These are phyloP conservation scores for Hypsizygus marmoreus DNA, from an alignment of 768 basidiomycete species.

Conservation along the genomic window DNA sequence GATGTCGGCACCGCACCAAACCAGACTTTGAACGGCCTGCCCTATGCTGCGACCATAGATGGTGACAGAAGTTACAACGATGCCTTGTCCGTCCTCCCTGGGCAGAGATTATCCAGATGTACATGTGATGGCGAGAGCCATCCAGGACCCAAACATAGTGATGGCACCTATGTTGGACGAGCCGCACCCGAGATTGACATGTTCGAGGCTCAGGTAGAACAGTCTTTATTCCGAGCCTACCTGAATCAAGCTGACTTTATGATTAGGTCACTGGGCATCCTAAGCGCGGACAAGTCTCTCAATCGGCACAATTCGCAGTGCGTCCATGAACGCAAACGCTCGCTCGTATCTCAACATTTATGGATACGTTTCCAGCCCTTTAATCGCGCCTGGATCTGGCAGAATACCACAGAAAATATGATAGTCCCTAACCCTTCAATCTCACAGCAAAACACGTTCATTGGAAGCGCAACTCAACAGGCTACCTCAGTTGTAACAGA, in stretches of 20 bases:
- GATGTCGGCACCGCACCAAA: conserved; percentile 81
- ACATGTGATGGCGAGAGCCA: conserved; percentile 79
- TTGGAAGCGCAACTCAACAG: conserved; percentile 74
- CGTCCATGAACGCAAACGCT: conserved; percentile 21
- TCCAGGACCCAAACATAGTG: conserved; percentile 71
- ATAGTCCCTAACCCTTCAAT: conserved; percentile 54
- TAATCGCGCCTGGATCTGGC: conserved; percentile 68
- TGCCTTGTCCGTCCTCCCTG: conserved; percentile 67
- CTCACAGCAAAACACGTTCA: conserved; percentile 61
- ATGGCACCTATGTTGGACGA: conserved; percentile 77
- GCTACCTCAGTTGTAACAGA: conserved; percentile 71
- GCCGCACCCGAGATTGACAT: conserved; percentile 87
- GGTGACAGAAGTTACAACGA: conserved; percentile 48
- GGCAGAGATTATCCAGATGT: conserved; percentile 79
- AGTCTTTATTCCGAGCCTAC: background rate
- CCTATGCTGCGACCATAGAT: conserved; percentile 55
- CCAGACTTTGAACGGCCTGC: conserved; percentile 70
- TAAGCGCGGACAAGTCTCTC: conserved; percentile 68
- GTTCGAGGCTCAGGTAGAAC: conserved; percentile 70
- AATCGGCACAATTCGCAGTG: conserved; percentile 79
- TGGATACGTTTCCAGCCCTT: conserved; percentile 52
- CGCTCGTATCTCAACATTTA: conserved; percentile 6
- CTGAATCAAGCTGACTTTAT: conserved; percentile 10
- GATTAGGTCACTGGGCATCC: conserved; percentile 46
- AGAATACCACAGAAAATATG: conserved; percentile 58